Conservation (phyloP, 768 basidiomycete species). For the Boletus edulis region DNA sequence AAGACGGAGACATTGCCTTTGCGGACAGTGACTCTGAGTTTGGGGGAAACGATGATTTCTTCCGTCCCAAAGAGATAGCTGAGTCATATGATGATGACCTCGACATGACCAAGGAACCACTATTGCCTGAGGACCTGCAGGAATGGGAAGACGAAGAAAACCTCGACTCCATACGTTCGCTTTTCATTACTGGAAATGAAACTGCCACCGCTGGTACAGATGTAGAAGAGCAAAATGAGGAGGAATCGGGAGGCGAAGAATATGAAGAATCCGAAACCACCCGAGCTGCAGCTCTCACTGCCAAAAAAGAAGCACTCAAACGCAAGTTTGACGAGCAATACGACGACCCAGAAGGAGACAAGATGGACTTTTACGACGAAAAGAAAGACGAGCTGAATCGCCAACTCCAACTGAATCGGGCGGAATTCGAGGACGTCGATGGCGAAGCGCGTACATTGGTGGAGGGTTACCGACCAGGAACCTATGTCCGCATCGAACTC, state of each 20-base stretch:
- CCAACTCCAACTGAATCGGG: slow-evolving; percentile 78
- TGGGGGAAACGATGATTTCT: slow-evolving; percentile 66
- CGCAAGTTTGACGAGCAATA: slow-evolving; percentile 97
- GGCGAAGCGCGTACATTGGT: slow-evolving; percentile 75
- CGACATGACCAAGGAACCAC: slow-evolving; percentile 67
- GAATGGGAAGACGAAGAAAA: slow-evolving; percentile 85
- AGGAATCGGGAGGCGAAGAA: slow-evolving; percentile 37
- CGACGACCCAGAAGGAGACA: slow-evolving; percentile 79
- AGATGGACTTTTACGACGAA: slow-evolving; percentile 86
- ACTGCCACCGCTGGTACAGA: slow-evolving; percentile 34
- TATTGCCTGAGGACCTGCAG: slow-evolving; percentile 50
- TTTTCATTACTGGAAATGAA: slow-evolving; percentile 84
- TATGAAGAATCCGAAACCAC: slow-evolving; percentile 29
- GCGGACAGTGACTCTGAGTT: slow-evolving; percentile 80
- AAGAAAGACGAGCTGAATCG: slow-evolving; percentile 90
- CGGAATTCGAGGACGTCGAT: slow-evolving; percentile 82
- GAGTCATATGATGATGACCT: slow-evolving; percentile 45
- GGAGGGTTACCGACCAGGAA: slow-evolving; percentile 88
- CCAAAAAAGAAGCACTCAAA: slow-evolving; percentile 90
- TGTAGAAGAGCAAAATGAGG: slow-evolving; percentile 41
- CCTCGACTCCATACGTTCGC: slow-evolving; percentile 78
- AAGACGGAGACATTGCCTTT: slow-evolving; percentile 53
- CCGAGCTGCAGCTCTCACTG: slow-evolving; percentile 57
- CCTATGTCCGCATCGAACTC: slow-evolving; percentile 92
- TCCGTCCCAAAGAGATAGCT: slow-evolving; percentile 49